These are phyloP conservation scores for Lunasporangiospora selenospora DNA, from an alignment of 192 early-diverging fungal genomes.

Conservation along the genomic window DNA sequence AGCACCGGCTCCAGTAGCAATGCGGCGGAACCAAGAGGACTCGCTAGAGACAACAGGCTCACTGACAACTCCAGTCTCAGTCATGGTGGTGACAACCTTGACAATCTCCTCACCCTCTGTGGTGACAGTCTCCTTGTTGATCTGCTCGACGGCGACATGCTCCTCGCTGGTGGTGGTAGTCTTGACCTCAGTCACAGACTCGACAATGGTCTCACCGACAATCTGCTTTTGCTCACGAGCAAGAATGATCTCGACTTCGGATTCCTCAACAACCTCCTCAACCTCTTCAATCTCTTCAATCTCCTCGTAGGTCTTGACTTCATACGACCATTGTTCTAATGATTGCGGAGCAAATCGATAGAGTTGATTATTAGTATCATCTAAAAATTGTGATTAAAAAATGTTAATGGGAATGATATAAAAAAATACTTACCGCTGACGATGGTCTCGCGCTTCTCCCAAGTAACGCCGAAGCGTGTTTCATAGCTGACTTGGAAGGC, in stretches of 20 bases:
- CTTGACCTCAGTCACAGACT: not conserved
- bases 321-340: slow-evolving; percentile 5
- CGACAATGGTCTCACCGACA: not conserved
- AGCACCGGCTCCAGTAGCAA: not conserved
- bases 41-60: slow-evolving; percentile 14
- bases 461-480: not conserved
- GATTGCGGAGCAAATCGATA: too few relatives aligned
- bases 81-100: slow-evolving; percentile 13
- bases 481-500: slow-evolving; percentile 11
- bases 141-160: not conserved
- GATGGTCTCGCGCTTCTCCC: slow-evolving; percentile 4
- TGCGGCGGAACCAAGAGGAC: slow-evolving; percentile 16
- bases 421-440: not conserved
- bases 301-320: slow-evolving; percentile 6
- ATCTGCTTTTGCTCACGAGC: slow-evolving; percentile 2
- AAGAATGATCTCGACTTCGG: slow-evolving; percentile 3
- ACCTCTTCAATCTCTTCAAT: slow-evolving; percentile 8
- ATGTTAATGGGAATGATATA: too few relatives aligned
- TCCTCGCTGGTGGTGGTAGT: slow-evolving; percentile 5
- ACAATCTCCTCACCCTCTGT: slow-evolving; percentile 1
- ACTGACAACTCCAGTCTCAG: too few relatives aligned
- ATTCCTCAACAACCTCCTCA: slow-evolving; percentile 19
- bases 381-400: too few relatives aligned
- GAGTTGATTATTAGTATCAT: too few relatives aligned
- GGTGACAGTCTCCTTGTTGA: not conserved